A percentile compares a stretch with the other conserved stretches of the same genome.
phyloP scores from a whole-genome alignment of 1,284 basidiomycete genomes.

The Ganoderma leucocontextum region DNA sequence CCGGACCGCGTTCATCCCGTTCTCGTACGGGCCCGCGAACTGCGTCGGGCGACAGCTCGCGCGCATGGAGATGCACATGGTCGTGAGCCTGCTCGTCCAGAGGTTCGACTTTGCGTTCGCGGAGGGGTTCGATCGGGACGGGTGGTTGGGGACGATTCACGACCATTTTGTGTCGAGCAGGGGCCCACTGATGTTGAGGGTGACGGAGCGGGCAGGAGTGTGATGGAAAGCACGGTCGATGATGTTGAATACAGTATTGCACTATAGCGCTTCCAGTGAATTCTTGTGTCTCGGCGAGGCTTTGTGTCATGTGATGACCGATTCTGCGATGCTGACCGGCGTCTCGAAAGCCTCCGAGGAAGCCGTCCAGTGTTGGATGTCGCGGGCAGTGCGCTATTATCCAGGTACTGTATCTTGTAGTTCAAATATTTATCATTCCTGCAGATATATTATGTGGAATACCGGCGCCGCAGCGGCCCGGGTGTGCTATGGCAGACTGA shows the following conservation, averaged over 20 bases:
- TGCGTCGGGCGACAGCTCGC: conserved; percentile 43
- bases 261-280: too few relatives aligned
- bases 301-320: too few relatives aligned
- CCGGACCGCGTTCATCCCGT: conserved; percentile 38
- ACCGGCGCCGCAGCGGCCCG: too few relatives aligned
- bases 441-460: too few relatives aligned
- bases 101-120: conserved; percentile 35
- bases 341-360: too few relatives aligned
- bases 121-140: conserved; percentile 19
- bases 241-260: background rate
- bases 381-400: too few relatives aligned
- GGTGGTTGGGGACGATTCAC: background rate
- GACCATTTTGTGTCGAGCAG: conserved; percentile 5
- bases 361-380: too few relatives aligned
- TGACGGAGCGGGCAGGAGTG: background rate
- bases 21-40: conserved; percentile 39
- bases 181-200: background rate
- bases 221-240: background rate
- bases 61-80: conserved; percentile 27
- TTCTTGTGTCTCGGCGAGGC: too few relatives aligned
- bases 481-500: too few relatives aligned
- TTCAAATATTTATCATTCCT: too few relatives aligned
- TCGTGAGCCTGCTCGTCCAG: conserved; percentile 35
- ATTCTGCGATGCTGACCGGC: too few relatives aligned
- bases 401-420: too few relatives aligned